phyloP scores from a whole-genome alignment of 2,329 filamentous ascomycete genomes.

The Monilinia laxa region DNA sequence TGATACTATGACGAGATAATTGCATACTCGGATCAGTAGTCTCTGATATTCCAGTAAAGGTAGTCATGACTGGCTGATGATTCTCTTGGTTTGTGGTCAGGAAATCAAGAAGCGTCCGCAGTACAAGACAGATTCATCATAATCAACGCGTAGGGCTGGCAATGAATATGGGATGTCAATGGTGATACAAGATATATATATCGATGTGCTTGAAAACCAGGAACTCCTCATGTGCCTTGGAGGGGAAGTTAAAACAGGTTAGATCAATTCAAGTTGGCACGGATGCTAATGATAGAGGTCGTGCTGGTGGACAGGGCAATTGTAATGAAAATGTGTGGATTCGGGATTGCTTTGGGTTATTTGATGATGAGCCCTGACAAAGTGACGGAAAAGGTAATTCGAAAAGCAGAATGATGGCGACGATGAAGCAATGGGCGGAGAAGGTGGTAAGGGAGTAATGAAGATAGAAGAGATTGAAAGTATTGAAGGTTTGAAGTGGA shows the following conservation, averaged over 20 bases:
- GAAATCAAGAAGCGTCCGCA: not conserved
- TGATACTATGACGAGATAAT: no score
- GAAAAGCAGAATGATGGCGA: not conserved
- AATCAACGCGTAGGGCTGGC: no score
- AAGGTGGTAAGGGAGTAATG: not conserved
- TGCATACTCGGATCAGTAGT: not conserved
- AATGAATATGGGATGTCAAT: not conserved
- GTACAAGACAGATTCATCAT: not conserved
- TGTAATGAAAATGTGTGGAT: not conserved
- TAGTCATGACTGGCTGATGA: not conserved
- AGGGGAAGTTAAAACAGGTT: not conserved
- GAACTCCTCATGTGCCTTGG: not conserved
- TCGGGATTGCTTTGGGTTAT: not conserved
- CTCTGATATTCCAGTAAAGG: not conserved
- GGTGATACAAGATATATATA: not conserved
- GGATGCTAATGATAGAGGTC: not conserved
- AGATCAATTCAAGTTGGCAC: not conserved
- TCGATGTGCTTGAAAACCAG: not conserved
- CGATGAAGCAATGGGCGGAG: not conserved
- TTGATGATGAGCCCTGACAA: not conserved
- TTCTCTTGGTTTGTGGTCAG: not conserved
- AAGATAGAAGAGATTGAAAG: no score
- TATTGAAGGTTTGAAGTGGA: no score
- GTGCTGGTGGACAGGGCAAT: not conserved
- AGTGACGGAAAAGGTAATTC: not conserved